Evolutionary conservation across 164 flowering plant genomes (phyloP).

Genomic region (Vitis amurensis): DNA sequence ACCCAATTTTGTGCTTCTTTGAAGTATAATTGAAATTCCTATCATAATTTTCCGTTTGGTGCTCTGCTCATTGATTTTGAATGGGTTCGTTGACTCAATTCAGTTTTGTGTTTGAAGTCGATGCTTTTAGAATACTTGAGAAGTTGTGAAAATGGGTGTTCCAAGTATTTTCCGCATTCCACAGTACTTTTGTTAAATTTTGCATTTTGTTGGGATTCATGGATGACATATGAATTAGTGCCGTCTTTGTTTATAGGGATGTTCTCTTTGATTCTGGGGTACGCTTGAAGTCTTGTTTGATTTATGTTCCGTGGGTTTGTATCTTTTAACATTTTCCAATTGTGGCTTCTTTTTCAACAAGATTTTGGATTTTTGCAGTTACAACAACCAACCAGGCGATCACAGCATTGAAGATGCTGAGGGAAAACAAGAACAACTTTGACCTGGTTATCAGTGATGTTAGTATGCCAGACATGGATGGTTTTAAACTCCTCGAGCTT

Average conservation of each 20-base stretch:
- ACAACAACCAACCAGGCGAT: conserved; percentile 64
- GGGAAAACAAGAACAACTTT: conserved; percentile 64
- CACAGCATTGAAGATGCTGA: conserved; percentile 64
- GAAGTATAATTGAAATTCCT: not conserved
- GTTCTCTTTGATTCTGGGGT: not conserved
- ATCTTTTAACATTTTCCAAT: not conserved
- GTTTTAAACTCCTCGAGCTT: conserved; percentile 85
- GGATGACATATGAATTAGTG: too few relatives aligned
- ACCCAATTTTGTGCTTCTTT: not conserved
- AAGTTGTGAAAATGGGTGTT: conserved; percentile 5
- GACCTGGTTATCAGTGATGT: conserved; percentile 89
- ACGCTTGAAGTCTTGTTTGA: not conserved
- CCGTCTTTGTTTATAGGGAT: not conserved
- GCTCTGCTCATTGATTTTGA: not conserved
- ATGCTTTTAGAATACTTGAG: not conserved
- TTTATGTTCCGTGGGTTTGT: not conserved
- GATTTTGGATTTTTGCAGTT: conserved; percentile 41
- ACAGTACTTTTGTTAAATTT: too few relatives aligned
- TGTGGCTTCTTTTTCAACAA: conserved; percentile 3
- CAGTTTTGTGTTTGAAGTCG: not conserved
- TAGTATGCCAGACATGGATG: conserved; percentile 96
- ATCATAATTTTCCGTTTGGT: not conserved
- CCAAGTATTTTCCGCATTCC: not conserved
- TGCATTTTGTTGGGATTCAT: too few relatives aligned
- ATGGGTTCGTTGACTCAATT: not conserved